Evolutionary conservation across 2,329 filamentous ascomycete genomes (phyloP).

Genomic region (Pezicula carpinea): DNA sequence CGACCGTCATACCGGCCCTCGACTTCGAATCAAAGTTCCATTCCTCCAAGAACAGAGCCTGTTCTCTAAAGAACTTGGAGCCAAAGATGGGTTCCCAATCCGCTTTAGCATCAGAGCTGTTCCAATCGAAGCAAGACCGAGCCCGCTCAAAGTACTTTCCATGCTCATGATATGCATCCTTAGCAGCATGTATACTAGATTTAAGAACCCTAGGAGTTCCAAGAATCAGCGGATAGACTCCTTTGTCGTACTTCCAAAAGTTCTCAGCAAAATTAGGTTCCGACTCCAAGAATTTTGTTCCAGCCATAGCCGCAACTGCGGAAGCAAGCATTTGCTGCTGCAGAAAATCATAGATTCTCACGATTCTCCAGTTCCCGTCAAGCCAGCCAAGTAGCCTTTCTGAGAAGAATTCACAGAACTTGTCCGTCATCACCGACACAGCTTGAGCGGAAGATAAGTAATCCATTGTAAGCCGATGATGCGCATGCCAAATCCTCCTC

Average conservation of each 20-base stretch:
- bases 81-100: slow-evolving; percentile 29
- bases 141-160: not conserved
- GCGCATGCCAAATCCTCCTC: slow-evolving; percentile 20
- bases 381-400: slow-evolving; percentile 10
- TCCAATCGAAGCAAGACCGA: slow-evolving; percentile 14
- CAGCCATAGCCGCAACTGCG: slow-evolving; percentile 19
- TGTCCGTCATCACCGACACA: slow-evolving; percentile 4
- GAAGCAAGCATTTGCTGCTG: slow-evolving; percentile 18
- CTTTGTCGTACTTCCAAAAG: slow-evolving; percentile 24
- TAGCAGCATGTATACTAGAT: slow-evolving; percentile 9
- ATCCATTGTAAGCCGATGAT: slow-evolving; percentile 13
- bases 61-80: slow-evolving; percentile 16
- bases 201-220: slow-evolving; percentile 22
- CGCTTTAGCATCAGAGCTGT: slow-evolving; percentile 7
- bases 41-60: slow-evolving; percentile 16
- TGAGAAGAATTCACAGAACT: slow-evolving; percentile 13
- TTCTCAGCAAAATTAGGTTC: slow-evolving; percentile 21
- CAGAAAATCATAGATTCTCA: slow-evolving; percentile 17
- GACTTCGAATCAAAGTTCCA: slow-evolving; percentile 12
- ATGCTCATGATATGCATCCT: slow-evolving; percentile 7
- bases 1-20: slow-evolving; percentile 10
- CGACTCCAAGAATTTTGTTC: slow-evolving; percentile 18
- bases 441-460: slow-evolving; percentile 11
- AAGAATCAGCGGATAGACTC: slow-evolving; percentile 15
- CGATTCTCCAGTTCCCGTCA: slow-evolving; percentile 14